A percentile compares a stretch with the other conserved stretches of the same genome.
Conservation (phyloP, 805 yeast species). For the Saccharomyces mikatae region DNA sequence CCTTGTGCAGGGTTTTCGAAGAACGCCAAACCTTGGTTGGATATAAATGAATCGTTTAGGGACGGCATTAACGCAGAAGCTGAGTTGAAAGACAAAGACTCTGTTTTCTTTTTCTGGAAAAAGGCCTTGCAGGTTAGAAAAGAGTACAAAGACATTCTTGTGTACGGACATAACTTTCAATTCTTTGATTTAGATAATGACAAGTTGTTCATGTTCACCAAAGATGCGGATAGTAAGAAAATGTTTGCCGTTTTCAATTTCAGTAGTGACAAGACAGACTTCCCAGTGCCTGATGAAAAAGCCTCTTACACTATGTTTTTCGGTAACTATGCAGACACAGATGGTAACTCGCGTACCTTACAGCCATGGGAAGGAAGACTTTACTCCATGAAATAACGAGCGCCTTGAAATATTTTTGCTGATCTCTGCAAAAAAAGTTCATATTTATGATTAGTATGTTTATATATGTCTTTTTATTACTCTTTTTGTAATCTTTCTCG, state of each 20-base stretch:
- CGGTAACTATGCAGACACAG: background rate
- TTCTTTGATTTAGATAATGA: background rate
- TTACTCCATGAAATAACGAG: background rate
- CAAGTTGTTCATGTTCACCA: background rate
- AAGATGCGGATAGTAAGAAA: background rate
- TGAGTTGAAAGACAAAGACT: background rate
- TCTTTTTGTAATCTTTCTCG: no score
- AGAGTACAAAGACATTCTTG: constrained; percentile 38
- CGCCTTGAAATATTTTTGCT: no score
- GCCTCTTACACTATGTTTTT: background rate
- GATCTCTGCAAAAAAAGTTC: no score
- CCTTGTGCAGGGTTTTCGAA: background rate
- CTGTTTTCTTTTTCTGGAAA: background rate
- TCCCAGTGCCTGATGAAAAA: background rate
- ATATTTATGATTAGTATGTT: no score
- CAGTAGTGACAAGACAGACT: background rate
- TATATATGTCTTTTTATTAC: no score
- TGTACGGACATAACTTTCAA: background rate
- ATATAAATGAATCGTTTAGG: background rate
- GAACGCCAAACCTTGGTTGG: background rate
- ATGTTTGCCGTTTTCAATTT: background rate
- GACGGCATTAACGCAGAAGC: background rate
- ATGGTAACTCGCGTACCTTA: background rate
- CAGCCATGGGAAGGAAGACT: background rate
- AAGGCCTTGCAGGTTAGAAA: background rate